Conservation (phyloP, 345 rosid genomes). For the Eucalyptus coolabah region DNA sequence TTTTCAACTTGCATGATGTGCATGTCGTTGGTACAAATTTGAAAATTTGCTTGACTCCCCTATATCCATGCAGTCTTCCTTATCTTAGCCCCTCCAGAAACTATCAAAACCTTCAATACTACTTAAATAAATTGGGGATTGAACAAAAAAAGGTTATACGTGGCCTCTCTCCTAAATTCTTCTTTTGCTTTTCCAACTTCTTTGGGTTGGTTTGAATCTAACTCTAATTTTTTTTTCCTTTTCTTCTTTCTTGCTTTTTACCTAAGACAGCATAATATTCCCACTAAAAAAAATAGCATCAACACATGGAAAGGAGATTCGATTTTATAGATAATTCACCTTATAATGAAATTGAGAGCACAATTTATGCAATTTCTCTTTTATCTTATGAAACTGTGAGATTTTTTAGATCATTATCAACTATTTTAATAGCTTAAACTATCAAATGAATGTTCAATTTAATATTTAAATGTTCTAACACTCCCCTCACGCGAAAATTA, state of each 20-base stretch:
- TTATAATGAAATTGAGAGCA: no score
- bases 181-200: background rate
- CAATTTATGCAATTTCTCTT: no score
- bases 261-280: background rate
- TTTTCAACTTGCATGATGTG: background rate
- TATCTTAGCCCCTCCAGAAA: background rate
- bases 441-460: no score
- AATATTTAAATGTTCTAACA: no score
- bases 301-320: background rate
- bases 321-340: no score
- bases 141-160: background rate
- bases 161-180: background rate
- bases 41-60: background rate
- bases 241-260: background rate
- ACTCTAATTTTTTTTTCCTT: background rate
- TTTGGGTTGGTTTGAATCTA: background rate
- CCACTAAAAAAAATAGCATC: no score
- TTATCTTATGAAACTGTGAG: no score
- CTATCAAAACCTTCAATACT: background rate
- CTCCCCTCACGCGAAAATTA: rapidly evolving
- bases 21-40: background rate
- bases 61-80: background rate
- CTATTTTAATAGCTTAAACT: no score
- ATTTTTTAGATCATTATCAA: no score
- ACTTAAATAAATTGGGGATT: background rate